These are phyloP conservation scores for Dipteronia dyeriana DNA, from an alignment of 345 rosid species.

Conservation along the genomic window DNA sequence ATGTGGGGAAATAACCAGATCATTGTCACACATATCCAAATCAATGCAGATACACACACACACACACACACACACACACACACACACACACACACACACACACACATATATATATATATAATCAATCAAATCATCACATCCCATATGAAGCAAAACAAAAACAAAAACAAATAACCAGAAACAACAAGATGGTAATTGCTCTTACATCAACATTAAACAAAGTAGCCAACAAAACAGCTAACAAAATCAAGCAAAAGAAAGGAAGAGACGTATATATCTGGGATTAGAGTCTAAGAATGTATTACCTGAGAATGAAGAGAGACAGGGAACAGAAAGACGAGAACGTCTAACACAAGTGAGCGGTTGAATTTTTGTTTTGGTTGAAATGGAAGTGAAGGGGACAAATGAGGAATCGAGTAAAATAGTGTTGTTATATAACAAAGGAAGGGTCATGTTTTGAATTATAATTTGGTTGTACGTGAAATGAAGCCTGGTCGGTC, in stretches of 20 bases:
- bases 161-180: not conserved
- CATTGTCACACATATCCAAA: not conserved
- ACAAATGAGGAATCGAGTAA: not conserved
- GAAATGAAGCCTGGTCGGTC: not conserved
- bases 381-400: not conserved
- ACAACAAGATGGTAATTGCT: slow-evolving; percentile 1
- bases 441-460: not conserved
- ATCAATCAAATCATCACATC: not conserved
- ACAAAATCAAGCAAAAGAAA: not conserved
- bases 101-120: not conserved
- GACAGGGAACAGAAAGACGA: not conserved
- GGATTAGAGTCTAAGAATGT: not conserved
- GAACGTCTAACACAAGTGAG: not conserved
- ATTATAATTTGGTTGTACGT: too few species aligned
- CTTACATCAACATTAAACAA: not conserved
- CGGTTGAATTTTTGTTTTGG: not conserved
- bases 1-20: not conserved
- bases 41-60: not conserved
- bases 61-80: too few species aligned
- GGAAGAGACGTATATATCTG: not conserved
- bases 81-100: too few species aligned
- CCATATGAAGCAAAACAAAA: not conserved
- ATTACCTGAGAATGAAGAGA: slow-evolving; percentile 12
- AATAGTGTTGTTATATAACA: not conserved
- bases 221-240: not conserved